Conservation (phyloP, 2,329 filamentous ascomycete species). For the Aureobasidium sp. region DNA sequence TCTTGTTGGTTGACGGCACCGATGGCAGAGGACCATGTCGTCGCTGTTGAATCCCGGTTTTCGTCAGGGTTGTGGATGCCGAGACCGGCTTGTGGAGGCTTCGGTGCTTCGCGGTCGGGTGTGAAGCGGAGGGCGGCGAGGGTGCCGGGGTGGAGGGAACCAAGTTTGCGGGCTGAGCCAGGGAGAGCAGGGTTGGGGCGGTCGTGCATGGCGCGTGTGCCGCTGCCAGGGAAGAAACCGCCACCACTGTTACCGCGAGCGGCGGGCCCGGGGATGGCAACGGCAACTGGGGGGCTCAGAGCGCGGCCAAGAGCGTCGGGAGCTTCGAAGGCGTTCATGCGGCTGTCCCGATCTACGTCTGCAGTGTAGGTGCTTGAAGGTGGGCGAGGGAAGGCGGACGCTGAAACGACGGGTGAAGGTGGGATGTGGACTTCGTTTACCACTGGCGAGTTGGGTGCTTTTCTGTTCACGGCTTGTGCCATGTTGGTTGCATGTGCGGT, state of each 20-base stretch:
- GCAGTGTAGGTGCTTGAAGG: slow-evolving; percentile 38
- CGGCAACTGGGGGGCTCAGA: slow-evolving; percentile 10
- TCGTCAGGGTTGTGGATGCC: background rate
- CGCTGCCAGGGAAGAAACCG: slow-evolving; percentile 33
- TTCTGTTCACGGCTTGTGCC: background rate
- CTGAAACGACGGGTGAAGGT: slow-evolving; percentile 7
- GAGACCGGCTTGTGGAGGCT: background rate
- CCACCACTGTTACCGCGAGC: slow-evolving; percentile 38
- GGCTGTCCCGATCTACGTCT: slow-evolving; percentile 38
- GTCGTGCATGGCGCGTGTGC: slow-evolving; percentile 6
- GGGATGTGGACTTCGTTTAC: slow-evolving; percentile 15
- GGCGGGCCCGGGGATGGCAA: slow-evolving; percentile 19
- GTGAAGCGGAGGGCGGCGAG: slow-evolving; percentile 7
- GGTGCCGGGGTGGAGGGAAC: slow-evolving; percentile 8
- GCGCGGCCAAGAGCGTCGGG: slow-evolving; percentile 10
- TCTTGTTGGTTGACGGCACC: background rate
- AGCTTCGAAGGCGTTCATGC: slow-evolving; percentile 24
- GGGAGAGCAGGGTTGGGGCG: background rate
- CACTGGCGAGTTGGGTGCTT: background rate
- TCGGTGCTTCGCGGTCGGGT: background rate
- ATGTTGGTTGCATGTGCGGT: background rate
- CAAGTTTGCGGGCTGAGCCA: background rate
- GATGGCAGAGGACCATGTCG: background rate
- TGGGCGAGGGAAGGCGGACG: slow-evolving; percentile 18
- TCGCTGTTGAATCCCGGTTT: background rate